Conservation (phyloP, 306 rosid species). For the Cicer judaicum region DNA sequence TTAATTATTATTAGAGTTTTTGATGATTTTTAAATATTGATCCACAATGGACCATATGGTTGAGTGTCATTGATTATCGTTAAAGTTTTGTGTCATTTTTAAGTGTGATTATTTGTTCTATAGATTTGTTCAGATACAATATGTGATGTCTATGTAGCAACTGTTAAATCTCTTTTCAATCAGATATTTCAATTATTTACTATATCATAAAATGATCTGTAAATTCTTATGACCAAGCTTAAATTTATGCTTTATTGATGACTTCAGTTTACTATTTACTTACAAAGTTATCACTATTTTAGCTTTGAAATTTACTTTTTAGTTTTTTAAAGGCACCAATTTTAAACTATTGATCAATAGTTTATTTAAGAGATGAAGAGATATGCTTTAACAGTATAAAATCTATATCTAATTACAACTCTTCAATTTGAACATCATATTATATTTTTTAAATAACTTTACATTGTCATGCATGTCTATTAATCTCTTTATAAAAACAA, state of each 20-base stretch:
- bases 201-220: not conserved
- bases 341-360: not conserved
- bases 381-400: no score
- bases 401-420: no score
- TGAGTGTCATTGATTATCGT: no score
- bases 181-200: not conserved
- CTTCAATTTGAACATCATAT: no score
- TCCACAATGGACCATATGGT: no score
- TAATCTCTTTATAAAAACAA: not conserved
- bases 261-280: not conserved
- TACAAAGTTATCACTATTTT: not conserved
- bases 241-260: not conserved
- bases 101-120: not conserved
- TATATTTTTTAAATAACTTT: no score
- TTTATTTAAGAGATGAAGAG: no score
- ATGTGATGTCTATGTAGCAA: constrained; percentile 4
- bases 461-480: no score
- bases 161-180: not conserved
- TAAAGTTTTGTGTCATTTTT: no score
- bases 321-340: not conserved
- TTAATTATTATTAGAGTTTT: no score
- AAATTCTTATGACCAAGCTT: not conserved
- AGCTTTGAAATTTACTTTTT: not conserved
- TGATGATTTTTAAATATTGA: no score
- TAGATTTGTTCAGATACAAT: not conserved